These are phyloP conservation scores for Fusarium kyushuense DNA, from an alignment of 2,329 filamentous ascomycete species.

Conservation along the genomic window DNA sequence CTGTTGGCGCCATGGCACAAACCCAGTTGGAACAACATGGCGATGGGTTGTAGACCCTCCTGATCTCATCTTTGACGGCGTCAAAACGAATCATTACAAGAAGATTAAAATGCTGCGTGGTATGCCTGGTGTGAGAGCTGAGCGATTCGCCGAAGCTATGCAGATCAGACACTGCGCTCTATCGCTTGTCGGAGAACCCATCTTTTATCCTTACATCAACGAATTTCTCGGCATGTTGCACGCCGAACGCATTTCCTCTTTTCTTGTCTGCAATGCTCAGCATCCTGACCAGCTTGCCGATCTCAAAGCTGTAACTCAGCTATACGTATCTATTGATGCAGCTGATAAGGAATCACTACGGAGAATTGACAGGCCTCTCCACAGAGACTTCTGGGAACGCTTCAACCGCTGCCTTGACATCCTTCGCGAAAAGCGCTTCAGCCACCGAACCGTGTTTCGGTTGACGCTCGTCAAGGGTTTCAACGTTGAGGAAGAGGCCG, in stretches of 20 bases:
- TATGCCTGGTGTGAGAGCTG: conserved; percentile 90
- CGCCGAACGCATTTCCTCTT: conserved; percentile 87
- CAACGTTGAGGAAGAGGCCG: conserved; percentile 93
- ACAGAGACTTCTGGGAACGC: conserved; percentile 97
- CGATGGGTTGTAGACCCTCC: conserved; percentile 95
- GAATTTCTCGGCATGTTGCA: conserved; percentile 88
- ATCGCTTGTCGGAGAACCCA: conserved; percentile 94
- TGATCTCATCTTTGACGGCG: conserved; percentile 88
- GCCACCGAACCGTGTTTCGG: conserved; percentile 93
- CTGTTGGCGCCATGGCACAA: conserved; percentile 98
- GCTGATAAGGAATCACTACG: conserved; percentile 88
- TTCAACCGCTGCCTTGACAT: conserved; percentile 94
- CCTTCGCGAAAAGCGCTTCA: conserved; percentile 81
- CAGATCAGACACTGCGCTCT: conserved; percentile 93
- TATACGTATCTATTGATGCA: conserved; percentile 97
- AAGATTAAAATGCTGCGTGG: conserved; percentile 98
- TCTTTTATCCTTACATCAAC: conserved; percentile 98
- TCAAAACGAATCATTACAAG: conserved; percentile 92
- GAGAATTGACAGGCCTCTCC: conserved; percentile 89
- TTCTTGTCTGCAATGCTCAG: conserved; percentile 96
- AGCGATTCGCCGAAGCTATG: conserved; percentile 93
- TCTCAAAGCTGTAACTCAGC: conserved; percentile 87
- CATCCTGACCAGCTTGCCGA: conserved; percentile 90
- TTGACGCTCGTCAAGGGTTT: conserved; percentile 97
- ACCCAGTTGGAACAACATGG: conserved; percentile 96